These are phyloP conservation scores for Misopates orontium DNA, from an alignment of 257 asterid genomes.

Conservation along the genomic window DNA sequence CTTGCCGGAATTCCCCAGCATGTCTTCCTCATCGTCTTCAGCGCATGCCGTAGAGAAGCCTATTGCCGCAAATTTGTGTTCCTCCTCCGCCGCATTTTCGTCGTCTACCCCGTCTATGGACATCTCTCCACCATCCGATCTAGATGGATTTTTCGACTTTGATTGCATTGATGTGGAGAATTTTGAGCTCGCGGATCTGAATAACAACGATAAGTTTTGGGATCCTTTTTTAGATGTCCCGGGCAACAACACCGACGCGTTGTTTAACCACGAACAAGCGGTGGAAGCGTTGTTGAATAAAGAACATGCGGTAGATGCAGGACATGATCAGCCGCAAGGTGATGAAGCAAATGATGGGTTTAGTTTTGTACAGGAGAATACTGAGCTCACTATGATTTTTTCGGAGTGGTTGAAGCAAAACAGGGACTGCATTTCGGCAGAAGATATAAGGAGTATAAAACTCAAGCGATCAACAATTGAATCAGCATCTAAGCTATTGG, in stretches of 20 bases:
- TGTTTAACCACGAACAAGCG: not conserved
- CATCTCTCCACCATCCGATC: too few species aligned
- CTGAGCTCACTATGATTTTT: slow-evolving; percentile 67
- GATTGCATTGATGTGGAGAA: slow-evolving; percentile 65
- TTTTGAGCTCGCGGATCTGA: slow-evolving; percentile 71
- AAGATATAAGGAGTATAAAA: slow-evolving; percentile 77
- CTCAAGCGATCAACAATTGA: slow-evolving; percentile 83
- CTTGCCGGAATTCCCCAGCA: slow-evolving; percentile 82
- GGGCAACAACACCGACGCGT: slow-evolving; percentile 23
- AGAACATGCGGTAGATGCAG: too few species aligned
- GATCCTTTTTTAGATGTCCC: slow-evolving; percentile 64
- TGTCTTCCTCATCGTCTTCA: slow-evolving; percentile 86
- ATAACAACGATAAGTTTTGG: slow-evolving; percentile 62
- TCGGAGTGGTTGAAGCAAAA: slow-evolving; percentile 87
- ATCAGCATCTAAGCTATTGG: slow-evolving; percentile 68
- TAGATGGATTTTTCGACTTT: slow-evolving; percentile 19
- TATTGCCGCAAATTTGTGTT: slow-evolving; percentile 40
- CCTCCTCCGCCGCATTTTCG: slow-evolving; percentile 53
- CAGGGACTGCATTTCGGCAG: slow-evolving; percentile 70
- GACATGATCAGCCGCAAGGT: too few species aligned
- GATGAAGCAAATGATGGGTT: slow-evolving; percentile 29
- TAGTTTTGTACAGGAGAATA: slow-evolving; percentile 49
- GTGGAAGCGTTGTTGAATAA: too few species aligned
- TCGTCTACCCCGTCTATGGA: slow-evolving; percentile 59
- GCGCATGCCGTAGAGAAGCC: slow-evolving; percentile 37